Evolutionary conservation across 768 basidiomycete species (phyloP).

Genomic region (Psilocybe subaeruginosa): DNA sequence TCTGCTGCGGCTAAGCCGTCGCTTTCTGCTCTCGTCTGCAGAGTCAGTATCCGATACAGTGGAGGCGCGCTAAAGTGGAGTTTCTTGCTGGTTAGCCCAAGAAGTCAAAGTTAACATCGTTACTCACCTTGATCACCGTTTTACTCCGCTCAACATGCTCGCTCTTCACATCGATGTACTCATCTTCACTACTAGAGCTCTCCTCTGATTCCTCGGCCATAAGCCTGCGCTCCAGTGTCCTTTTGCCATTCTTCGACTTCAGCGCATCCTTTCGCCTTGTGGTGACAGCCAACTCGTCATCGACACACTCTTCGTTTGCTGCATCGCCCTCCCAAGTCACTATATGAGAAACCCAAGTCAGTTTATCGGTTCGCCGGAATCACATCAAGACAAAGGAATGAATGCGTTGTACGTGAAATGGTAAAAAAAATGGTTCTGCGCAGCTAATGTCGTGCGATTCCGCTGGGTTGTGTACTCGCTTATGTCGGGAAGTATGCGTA

Average conservation of each 20-base stretch:
- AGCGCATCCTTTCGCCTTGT: conserved; percentile 34
- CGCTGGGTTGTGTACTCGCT: background rate
- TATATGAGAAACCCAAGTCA: conserved; percentile 29
- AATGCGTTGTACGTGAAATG: conserved; percentile 5
- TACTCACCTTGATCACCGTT: conserved; percentile 45
- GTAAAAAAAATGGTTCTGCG: conserved; percentile 4
- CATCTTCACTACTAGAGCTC: conserved; percentile 65
- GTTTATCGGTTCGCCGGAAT: conserved; percentile 7
- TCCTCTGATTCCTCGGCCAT: conserved; percentile 49
- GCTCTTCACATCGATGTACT: conserved; percentile 60
- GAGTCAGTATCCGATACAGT: conserved; percentile 39
- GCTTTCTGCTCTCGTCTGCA: conserved; percentile 39
- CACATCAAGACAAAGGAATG: background rate
- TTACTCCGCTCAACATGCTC: conserved; percentile 35
- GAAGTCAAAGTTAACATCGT: conserved; percentile 6
- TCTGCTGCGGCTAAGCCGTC: conserved; percentile 32
- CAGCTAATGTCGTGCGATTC: background rate
- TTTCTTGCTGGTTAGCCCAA: conserved; percentile 38
- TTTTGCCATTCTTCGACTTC: conserved; percentile 22
- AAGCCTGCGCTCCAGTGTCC: conserved; percentile 18
- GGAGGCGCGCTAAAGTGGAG: conserved; percentile 35
- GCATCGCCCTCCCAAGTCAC: conserved; percentile 77
- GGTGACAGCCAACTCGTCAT: conserved; percentile 26
- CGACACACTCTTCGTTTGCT: conserved; percentile 49
- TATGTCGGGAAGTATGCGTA: conserved; percentile 4